phyloP scores from a whole-genome alignment of 306 rosid species.

The Calophaca sinica region DNA sequence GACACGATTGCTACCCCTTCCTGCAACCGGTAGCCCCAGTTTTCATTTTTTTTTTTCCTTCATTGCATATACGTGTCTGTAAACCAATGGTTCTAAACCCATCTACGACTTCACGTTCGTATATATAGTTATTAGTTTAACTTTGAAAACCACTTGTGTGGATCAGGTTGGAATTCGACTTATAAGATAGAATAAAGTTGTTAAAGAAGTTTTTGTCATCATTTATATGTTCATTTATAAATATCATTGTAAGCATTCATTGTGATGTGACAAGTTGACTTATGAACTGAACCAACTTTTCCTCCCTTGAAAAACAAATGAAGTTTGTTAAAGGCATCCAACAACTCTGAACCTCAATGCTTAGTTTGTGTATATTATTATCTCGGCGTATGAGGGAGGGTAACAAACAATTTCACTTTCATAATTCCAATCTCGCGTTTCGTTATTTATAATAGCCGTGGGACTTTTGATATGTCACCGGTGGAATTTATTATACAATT shows the following conservation, averaged over 20 bases:
- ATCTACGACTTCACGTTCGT: no score
- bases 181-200: constrained; percentile 12
- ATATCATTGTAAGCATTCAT: background rate
- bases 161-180: constrained; percentile 6
- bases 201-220: background rate
- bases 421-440: no score
- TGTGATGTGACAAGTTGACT: background rate
- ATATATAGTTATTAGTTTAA: no score
- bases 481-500: no score
- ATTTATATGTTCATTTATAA: background rate
- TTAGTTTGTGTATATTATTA: background rate
- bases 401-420: no score
- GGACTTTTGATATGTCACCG: no score
- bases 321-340: background rate
- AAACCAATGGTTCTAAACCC: background rate
- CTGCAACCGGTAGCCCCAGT: background rate
- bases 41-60: background rate
- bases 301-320: background rate
- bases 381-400: background rate
- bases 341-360: background rate
- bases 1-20: background rate
- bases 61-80: background rate
- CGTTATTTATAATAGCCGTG: no score
- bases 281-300: background rate
- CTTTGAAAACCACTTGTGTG: background rate